Evolutionary conservation across 2,329 filamentous ascomycete genomes (phyloP).

Genomic region (Neurospora crassa): DNA sequence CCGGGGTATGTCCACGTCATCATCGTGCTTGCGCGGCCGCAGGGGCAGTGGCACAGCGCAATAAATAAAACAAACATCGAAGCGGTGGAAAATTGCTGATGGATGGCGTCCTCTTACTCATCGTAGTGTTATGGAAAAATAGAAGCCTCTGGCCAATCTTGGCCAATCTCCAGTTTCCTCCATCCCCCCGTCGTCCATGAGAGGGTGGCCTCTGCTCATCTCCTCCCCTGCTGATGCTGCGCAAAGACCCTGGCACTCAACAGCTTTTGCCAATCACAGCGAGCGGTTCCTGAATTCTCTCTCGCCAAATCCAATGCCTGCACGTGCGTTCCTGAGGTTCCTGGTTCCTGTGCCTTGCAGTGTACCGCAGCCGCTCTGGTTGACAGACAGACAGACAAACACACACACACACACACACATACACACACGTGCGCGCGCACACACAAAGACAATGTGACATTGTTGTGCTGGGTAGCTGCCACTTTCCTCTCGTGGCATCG

Average conservation of each 20-base stretch:
- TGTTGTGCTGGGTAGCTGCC: neutral
- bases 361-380: neutral
- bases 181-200: neutral
- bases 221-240: neutral
- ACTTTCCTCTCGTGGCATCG: neutral
- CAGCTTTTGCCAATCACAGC: neutral
- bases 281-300: neutral
- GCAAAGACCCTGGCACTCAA: neutral
- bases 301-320: neutral
- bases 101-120: neutral
- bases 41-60: neutral
- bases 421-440: neutral
- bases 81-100: neutral
- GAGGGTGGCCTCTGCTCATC: neutral
- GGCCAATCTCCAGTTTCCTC: neutral
- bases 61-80: neutral
- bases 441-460: neutral
- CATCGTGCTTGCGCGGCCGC: neutral
- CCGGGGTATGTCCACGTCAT: neutral
- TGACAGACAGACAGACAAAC: neutral
- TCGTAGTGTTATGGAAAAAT: neutral
- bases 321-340: neutral
- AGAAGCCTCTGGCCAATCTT: neutral
- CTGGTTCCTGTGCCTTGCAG: neutral
- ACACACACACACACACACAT: neutral